These are phyloP conservation scores for Albifimbria verrucaria DNA, from an alignment of 2,329 filamentous ascomycete species.

Conservation along the genomic window DNA sequence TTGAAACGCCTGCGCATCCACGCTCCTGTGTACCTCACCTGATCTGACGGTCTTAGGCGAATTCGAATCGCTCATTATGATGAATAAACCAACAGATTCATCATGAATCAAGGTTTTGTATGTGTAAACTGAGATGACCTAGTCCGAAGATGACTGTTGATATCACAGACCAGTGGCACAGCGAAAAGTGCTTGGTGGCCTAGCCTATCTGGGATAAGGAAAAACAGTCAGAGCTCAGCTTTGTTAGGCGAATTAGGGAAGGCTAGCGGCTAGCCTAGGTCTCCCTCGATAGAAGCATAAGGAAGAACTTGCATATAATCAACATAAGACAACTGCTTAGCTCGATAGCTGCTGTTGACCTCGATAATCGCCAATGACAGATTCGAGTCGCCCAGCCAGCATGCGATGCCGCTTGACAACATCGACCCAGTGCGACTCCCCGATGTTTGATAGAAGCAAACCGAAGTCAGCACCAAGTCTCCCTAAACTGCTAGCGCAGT, in stretches of 20 bases:
- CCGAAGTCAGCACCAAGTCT: conserved; percentile 91
- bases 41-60: not conserved
- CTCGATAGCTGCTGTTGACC: conserved; percentile 5
- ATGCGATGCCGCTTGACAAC: conserved; percentile 85
- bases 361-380: conserved; percentile 55
- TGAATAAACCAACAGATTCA: not conserved
- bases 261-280: too few relatives aligned
- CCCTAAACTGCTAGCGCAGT: conserved; percentile 87
- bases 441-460: conserved; percentile 66
- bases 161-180: too few relatives aligned
- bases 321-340: not conserved
- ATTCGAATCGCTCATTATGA: not conserved
- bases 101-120: not conserved
- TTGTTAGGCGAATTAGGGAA: too few relatives aligned
- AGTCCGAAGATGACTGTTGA: not conserved
- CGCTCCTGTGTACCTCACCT: not conserved
- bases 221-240: too few relatives aligned
- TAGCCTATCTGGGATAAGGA: too few relatives aligned
- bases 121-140: not conserved
- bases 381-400: conserved; percentile 74
- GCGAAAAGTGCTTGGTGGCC: too few relatives aligned
- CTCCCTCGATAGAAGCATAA: not conserved
- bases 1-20: not conserved
- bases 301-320: not conserved
- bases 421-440: conserved; percentile 75